Conservation (phyloP, 1,284 basidiomycete genomes). For the Ceratobasidium sp. region DNA sequence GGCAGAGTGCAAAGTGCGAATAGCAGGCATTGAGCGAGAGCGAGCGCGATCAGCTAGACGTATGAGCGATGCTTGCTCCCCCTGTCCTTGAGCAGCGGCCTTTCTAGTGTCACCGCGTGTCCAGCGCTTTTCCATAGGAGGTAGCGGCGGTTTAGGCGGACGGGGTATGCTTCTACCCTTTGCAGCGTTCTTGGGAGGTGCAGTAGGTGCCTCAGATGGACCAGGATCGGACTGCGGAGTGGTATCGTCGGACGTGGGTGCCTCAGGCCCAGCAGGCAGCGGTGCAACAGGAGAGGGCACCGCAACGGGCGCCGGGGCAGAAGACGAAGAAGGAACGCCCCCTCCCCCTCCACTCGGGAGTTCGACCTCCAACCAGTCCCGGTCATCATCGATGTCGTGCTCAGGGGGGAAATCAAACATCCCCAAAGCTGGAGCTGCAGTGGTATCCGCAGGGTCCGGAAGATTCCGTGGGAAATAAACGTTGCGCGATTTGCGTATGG, state of each 20-base stretch:
- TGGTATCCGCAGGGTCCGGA: background rate
- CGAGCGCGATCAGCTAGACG: no score
- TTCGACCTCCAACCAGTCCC: slow-evolving; percentile 6
- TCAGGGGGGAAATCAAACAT: slow-evolving; percentile 12
- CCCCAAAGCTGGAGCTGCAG: slow-evolving; percentile 15
- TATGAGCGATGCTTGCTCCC: no score
- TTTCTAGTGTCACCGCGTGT: no score
- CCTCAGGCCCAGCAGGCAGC: background rate
- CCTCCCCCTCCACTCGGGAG: slow-evolving; percentile 15
- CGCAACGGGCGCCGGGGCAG: background rate
- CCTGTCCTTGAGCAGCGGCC: no score
- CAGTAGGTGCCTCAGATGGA: background rate
- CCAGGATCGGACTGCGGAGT: slow-evolving; percentile 1
- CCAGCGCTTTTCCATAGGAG: no score
- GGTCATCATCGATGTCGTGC: background rate
- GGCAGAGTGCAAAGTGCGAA: no score
- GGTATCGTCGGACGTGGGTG: background rate
- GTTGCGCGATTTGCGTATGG: slow-evolving; percentile 10
- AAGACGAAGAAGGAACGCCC: background rate
- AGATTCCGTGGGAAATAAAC: slow-evolving; percentile 6
- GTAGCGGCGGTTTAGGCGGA: no score
- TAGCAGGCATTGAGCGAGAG: no score
- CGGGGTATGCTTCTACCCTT: background rate
- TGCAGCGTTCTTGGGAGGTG: no score
- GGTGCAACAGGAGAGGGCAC: background rate